Conservation (phyloP, 1,284 basidiomycete species). For the Amylostereum areolatum region DNA sequence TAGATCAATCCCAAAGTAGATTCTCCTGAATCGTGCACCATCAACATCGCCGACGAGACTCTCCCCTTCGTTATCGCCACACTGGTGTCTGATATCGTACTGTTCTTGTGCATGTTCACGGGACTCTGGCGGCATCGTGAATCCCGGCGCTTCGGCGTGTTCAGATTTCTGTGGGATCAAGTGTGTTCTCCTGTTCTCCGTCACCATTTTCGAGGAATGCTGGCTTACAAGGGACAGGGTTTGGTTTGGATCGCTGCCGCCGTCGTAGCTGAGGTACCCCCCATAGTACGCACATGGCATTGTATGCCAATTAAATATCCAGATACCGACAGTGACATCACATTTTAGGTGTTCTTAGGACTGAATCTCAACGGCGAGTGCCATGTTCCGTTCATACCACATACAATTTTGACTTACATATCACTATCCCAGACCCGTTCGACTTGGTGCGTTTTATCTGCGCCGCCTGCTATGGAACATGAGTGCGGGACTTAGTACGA, state of each 20-base stretch:
- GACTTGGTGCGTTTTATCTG: too few species aligned
- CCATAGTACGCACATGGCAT: neutral
- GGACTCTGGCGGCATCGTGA: neutral
- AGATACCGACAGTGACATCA: too few species aligned
- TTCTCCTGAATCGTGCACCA: neutral
- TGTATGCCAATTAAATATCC: too few species aligned
- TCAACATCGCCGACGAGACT: neutral
- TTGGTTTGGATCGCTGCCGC: neutral
- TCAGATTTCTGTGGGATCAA: neutral
- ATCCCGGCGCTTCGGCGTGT: neutral
- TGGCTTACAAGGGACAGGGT: neutral
- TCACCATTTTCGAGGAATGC: neutral
- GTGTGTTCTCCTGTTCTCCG: neutral
- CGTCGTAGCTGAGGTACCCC: neutral
- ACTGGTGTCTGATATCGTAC: neutral
- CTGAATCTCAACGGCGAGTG: neutral
- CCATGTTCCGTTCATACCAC: too few species aligned
- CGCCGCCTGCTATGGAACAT: too few species aligned
- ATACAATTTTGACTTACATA: too few species aligned
- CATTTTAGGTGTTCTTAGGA: neutral
- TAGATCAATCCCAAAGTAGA: neutral
- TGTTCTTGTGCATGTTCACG: neutral
- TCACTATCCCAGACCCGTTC: too few species aligned
- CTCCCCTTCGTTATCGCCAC: neutral
- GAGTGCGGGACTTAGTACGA: too few species aligned